Conservation (phyloP, 2,329 filamentous ascomycete genomes). For the Xylaria hypoxylon region DNA sequence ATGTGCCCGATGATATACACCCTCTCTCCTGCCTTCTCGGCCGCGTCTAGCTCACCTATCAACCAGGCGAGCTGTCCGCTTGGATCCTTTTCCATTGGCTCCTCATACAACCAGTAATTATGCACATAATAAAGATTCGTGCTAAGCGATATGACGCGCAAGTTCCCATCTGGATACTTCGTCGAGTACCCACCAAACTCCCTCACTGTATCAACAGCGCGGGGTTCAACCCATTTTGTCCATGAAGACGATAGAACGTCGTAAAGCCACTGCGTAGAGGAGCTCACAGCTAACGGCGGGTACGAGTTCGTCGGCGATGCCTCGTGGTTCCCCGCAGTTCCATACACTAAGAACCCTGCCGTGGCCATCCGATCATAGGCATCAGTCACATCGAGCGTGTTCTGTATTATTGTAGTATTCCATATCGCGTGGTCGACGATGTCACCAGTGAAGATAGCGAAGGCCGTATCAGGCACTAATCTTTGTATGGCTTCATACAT, state of each 20-base stretch:
- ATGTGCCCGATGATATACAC: conserved; percentile 71
- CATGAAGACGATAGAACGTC: conserved; percentile 60
- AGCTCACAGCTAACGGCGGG: conserved; percentile 55
- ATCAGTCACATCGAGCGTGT: conserved; percentile 53
- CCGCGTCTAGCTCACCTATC: conserved; percentile 63
- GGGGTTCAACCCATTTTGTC: conserved; percentile 59
- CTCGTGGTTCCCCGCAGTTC: conserved; percentile 69
- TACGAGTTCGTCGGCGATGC: conserved; percentile 65
- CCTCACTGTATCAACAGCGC: conserved; percentile 51
- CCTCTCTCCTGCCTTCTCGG: conserved; percentile 63
- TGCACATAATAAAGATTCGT: conserved; percentile 70
- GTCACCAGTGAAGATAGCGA: conserved; percentile 71
- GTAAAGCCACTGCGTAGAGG: conserved; percentile 65
- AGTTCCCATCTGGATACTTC: conserved; percentile 57
- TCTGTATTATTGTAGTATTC: conserved; percentile 55
- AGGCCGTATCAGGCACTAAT: conserved; percentile 60
- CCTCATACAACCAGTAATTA: conserved; percentile 67
- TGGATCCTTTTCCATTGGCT: conserved; percentile 63
- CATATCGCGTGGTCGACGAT: conserved; percentile 66
- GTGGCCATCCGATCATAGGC: conserved; percentile 61
- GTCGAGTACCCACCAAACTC: conserved; percentile 64
- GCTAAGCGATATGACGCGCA: conserved; percentile 70
- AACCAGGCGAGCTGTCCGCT: conserved; percentile 66
- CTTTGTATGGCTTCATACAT: conserved; percentile 64
- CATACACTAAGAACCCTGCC: conserved; percentile 60